Conservation (phyloP, 75 land plant species). For the Sequoia sempervirens region DNA sequence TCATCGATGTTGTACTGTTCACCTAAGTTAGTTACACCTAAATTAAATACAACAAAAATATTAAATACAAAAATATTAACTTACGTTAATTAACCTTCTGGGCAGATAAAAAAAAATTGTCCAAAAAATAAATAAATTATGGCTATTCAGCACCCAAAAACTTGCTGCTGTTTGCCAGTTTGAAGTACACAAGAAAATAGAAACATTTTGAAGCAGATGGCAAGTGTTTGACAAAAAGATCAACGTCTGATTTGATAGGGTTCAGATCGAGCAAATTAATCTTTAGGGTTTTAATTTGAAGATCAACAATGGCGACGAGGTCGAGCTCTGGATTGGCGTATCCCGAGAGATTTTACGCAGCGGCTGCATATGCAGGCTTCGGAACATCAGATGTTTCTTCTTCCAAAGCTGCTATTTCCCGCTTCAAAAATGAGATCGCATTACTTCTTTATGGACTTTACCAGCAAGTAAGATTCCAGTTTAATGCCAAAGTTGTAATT, state of each 20-base stretch:
- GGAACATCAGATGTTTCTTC: constrained; percentile 35
- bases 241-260: neutral
- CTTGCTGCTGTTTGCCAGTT: neutral
- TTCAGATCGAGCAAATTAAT: neutral
- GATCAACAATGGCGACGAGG: constrained; percentile 34
- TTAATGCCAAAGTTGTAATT: neutral
- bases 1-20: too few relatives aligned
- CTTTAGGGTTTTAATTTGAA: neutral
- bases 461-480: constrained; percentile 47
- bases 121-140: neutral
- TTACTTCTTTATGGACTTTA: constrained; percentile 64
- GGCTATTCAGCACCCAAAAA: neutral
- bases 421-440: constrained; percentile 51
- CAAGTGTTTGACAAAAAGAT: constrained; percentile 5
- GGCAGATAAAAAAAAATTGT: too few relatives aligned
- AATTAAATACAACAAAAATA: too few relatives aligned
- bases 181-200: neutral
- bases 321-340: constrained; percentile 76
- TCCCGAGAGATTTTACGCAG: constrained; percentile 89
- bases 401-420: constrained; percentile 27
- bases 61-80: too few relatives aligned
- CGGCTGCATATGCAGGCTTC: constrained; percentile 88
- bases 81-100: too few relatives aligned
- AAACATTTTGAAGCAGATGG: neutral
- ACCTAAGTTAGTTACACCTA: too few relatives aligned